Conservation (phyloP, 2,329 filamentous ascomycete genomes). For the Hysterium pulicare region DNA sequence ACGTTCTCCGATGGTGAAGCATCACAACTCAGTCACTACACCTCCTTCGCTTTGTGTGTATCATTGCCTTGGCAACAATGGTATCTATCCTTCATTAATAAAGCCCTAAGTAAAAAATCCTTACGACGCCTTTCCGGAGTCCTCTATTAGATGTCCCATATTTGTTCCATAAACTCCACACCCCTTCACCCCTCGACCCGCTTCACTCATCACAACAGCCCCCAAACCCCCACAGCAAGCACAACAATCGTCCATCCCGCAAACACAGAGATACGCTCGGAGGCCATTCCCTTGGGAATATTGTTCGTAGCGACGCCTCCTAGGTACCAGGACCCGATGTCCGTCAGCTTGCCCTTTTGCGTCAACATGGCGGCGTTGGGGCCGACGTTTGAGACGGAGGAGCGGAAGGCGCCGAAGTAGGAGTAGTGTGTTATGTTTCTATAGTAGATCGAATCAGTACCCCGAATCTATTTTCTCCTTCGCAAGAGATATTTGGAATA, state of each 20-base stretch:
- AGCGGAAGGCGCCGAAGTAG: conserved; percentile 73
- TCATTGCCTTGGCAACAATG: too few species aligned
- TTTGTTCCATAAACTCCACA: too few species aligned
- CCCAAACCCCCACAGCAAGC: conserved; percentile 3
- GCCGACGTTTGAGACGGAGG: conserved; percentile 68
- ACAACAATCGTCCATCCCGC: conserved; percentile 12
- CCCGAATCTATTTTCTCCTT: neutral
- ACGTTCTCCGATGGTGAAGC: too few species aligned
- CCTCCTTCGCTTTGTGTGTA: too few species aligned
- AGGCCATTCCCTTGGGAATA: conserved; percentile 31
- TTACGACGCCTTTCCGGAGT: too few species aligned
- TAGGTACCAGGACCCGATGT: conserved; percentile 77
- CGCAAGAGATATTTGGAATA: too few species aligned
- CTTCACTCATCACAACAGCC: too few species aligned
- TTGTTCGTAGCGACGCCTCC: conserved; percentile 46
- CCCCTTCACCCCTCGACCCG: too few species aligned
- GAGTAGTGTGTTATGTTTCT: conserved; percentile 64
- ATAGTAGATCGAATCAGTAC: neutral
- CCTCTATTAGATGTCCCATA: too few species aligned
- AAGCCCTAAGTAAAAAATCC: too few species aligned
- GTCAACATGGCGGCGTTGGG: conserved; percentile 69
- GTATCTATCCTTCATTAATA: too few species aligned
- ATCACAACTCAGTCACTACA: too few species aligned
- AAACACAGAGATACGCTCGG: conserved; percentile 6
- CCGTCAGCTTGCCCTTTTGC: conserved; percentile 64